Percentiles rank a stretch among this genome's conserved stretches.
Conservation (phyloP, 78 protist genomes). For the Pigoraptor vietnamica region DNA sequence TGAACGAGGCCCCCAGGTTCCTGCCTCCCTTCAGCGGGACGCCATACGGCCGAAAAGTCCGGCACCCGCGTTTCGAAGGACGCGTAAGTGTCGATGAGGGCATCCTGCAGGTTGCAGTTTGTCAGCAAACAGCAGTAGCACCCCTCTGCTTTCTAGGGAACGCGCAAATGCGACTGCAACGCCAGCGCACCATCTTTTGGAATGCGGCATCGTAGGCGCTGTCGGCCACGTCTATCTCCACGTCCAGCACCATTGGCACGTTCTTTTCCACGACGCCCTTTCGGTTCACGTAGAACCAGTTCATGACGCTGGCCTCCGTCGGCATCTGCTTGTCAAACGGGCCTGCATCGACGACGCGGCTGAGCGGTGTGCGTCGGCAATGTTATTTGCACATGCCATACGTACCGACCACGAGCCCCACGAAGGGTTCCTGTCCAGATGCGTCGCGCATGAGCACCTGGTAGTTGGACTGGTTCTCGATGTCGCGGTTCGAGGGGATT, state of each 20-base stretch:
- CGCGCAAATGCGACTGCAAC: too few species aligned
- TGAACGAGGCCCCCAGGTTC: background rate
- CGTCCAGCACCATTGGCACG: background rate
- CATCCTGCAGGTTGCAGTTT: too few species aligned
- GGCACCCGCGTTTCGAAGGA: too few species aligned
- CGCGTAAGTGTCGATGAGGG: too few species aligned
- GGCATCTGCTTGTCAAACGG: background rate
- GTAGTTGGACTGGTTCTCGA: conserved; percentile 50
- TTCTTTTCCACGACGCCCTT: background rate
- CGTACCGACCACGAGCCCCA: background rate
- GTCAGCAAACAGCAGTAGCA: too few species aligned
- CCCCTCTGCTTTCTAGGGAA: too few species aligned
- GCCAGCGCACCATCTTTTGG: too few species aligned
- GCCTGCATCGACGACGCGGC: too few species aligned
- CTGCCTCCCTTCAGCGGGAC: too few species aligned
- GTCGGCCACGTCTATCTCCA: background rate
- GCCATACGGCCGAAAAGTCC: background rate
- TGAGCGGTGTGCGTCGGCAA: too few species aligned
- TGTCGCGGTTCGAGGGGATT: conserved; percentile 60
- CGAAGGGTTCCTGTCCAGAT: background rate
- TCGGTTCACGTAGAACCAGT: background rate
- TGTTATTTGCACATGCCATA: too few species aligned
- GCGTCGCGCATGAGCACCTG: background rate
- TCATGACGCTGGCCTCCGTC: background rate
- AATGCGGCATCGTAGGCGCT: background rate